These are phyloP conservation scores for Argentina anserina DNA, from an alignment of 306 rosid species.

Conservation along the genomic window DNA sequence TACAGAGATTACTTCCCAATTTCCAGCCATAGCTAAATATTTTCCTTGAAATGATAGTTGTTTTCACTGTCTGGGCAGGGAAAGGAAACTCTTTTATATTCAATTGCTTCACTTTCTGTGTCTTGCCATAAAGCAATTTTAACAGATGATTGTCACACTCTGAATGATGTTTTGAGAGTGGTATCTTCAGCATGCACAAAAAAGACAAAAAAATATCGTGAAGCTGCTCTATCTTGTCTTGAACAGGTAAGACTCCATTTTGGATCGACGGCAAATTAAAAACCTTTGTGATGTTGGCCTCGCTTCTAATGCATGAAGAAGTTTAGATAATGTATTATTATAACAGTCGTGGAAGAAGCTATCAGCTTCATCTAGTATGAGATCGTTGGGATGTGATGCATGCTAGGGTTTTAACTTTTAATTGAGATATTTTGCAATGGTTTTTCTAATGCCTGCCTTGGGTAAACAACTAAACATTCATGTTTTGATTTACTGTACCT, in stretches of 20 bases:
- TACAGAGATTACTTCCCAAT: background rate
- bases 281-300: background rate
- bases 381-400: too few species aligned
- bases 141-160: conserved; percentile 44
- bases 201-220: conserved; percentile 78
- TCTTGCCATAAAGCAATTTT: conserved; percentile 74
- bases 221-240: conserved; percentile 80
- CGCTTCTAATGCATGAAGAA: background rate
- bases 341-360: background rate
- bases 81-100: conserved; percentile 71
- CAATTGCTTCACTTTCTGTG: conserved; percentile 71
- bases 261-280: too few species aligned
- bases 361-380: too few species aligned
- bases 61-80: conserved; percentile 48
- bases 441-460: too few species aligned
- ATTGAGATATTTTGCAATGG: too few species aligned
- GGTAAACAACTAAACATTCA: too few species aligned
- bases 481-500: too few species aligned
- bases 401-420: too few species aligned
- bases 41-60: background rate
- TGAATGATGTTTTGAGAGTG: conserved; percentile 61
- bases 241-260: conserved; percentile 53
- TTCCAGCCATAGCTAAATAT: background rate
- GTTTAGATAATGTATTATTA: background rate
- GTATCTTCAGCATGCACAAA: conserved; percentile 74